Base-by-base conservation (phyloP, 129 eudicot genomes). In the Lactuca sativa region DNA sequence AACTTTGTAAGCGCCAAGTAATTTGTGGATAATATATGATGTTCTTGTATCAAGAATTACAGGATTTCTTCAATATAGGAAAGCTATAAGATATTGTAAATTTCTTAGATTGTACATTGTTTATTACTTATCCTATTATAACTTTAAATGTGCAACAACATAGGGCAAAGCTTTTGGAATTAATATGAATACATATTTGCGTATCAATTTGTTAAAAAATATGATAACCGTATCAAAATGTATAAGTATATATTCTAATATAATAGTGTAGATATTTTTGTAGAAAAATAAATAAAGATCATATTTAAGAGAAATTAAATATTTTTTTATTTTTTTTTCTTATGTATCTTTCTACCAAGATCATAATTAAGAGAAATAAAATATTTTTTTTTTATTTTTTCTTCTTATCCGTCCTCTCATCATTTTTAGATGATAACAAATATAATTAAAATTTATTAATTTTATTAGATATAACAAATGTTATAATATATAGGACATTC, bases 1-100 rank as follows among this genome's bases (percentile, higher is more conserved):
- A 59, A 52, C 56, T 38, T 53, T 51, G 14, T 0, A 48, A 43
- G 43, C 25, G 41, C 33, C 49, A 75, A 67, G 63, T 75, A 48
- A 67, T 34, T 48, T 56, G 44, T 60, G 73, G 40, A 15, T 56
- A 11, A 54, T 11, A 57, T 40, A 57, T 63, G 62, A 56, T 62
- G 36, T 25, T 53, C 15, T 25, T 70, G 15, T 6, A 31, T 43
- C 5, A 58, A 70, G 47, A 6, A 2, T 4, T 62, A 38, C 21
- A 62, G 40, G 12, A 34, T 15, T 68, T 15, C 0, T 36, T 36
- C 15, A 34, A 36, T 14, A 52, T n/a, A 0, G 11, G n/a, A 54
- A 54, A 54, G 6, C 21, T 15, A 54, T 25, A 47, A 47, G 9
- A 11, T 12, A 47, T 11, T 47, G 15, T 47, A 47, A 36, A 3